Evolutionary conservation across 83 land plant species (phyloP).

Genomic region (Thuja plicata): DNA sequence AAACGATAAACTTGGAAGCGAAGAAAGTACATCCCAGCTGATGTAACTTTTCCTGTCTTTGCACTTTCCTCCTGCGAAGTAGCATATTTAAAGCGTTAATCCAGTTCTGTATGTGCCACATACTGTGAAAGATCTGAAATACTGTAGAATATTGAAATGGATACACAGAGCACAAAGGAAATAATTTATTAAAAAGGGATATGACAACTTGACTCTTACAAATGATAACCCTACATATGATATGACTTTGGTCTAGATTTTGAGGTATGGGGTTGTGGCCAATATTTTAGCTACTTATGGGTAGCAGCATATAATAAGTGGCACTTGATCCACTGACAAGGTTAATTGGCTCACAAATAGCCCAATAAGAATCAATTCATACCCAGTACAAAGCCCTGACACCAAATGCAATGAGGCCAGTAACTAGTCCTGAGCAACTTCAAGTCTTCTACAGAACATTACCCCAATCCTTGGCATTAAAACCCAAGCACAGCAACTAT

Average conservation of each 20-base stretch:
- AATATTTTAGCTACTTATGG: neutral
- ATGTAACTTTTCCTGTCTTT: constrained; percentile 87
- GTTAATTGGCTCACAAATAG: neutral
- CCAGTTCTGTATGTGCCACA: neutral
- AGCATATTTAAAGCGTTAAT: neutral
- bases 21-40: constrained; percentile 97
- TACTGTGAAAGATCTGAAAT: neutral
- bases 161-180: neutral
- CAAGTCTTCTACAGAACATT: neutral
- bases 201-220: neutral
- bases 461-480: neutral
- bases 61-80: constrained; percentile 83
- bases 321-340: neutral
- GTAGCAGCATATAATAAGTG: neutral
- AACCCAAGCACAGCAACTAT: neutral
- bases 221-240: neutral
- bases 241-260: neutral
- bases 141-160: neutral
- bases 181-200: neutral
- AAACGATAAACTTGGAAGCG: constrained; percentile 89
- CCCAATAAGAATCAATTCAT: neutral
- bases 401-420: neutral
- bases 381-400: neutral
- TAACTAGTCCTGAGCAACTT: neutral
- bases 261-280: neutral